phyloP scores from a whole-genome alignment of 306 rosid genomes.

The Luffa acutangula region DNA sequence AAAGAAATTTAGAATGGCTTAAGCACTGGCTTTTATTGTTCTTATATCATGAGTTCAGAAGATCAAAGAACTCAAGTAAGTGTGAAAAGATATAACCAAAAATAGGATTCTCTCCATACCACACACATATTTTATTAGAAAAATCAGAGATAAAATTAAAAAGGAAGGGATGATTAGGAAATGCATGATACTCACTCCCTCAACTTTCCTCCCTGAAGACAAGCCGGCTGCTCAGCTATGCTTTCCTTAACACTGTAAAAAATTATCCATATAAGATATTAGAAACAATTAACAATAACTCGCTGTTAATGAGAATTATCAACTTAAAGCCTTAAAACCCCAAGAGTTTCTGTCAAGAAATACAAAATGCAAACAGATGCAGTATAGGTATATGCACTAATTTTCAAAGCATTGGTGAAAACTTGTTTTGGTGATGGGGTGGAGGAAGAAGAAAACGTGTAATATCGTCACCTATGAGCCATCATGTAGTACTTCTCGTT shows the following conservation, averaged over 20 bases:
- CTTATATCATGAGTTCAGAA: background rate
- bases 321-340: background rate
- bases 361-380: background rate
- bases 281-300: background rate
- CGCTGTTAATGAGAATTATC: background rate
- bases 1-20: constrained; percentile 2
- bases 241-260: constrained; percentile 85
- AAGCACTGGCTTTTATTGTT: background rate
- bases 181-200: constrained; percentile 69
- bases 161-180: constrained; percentile 1
- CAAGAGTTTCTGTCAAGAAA: background rate
- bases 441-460: background rate
- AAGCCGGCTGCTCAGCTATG: constrained; percentile 78
- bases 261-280: constrained; percentile 3
- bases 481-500: constrained; percentile 96
- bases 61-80: background rate
- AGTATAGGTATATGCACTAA: background rate
- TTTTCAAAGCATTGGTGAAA: constrained; percentile 9
- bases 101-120: background rate
- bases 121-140: background rate
- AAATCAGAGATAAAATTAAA: background rate
- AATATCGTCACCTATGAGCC: constrained; percentile 79
- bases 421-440: background rate
- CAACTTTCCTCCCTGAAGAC: constrained; percentile 70
- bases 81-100: background rate